phyloP scores from a whole-genome alignment of 2,329 filamentous ascomycete species.

The Sordariomycetes sp. region DNA sequence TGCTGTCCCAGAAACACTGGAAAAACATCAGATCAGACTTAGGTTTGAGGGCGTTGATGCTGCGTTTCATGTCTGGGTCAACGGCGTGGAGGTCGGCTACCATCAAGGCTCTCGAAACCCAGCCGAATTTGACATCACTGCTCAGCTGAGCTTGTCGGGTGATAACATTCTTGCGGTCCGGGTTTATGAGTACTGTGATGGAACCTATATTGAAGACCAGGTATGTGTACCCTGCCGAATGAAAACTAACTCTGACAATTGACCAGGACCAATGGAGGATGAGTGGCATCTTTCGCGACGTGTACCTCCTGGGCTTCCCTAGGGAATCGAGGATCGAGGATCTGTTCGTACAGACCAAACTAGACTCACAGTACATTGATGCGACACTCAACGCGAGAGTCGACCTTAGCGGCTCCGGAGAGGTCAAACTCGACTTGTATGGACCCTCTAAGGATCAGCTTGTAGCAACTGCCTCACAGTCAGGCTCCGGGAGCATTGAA shows the following conservation, averaged over 20 bases:
- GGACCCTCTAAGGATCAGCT: too few species aligned
- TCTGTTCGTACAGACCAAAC: too few species aligned
- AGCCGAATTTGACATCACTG: constrained; percentile 59
- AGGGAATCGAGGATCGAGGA: too few species aligned
- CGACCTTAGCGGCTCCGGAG: too few species aligned
- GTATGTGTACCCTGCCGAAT: too few species aligned
- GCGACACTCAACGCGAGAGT: too few species aligned
- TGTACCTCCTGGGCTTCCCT: constrained; percentile 49
- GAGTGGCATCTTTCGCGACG: constrained; percentile 60
- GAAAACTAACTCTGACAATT: too few species aligned
- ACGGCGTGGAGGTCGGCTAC: constrained; percentile 55
- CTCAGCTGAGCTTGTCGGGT: constrained; percentile 25
- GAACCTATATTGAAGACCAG: constrained; percentile 63
- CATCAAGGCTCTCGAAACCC: constrained; percentile 61
- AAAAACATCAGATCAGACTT: constrained; percentile 36
- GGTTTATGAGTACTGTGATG: constrained; percentile 64
- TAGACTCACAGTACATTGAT: too few species aligned
- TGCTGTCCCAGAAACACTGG: constrained; percentile 37
- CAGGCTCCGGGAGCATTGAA: too few species aligned
- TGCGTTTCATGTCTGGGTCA: constrained; percentile 62
- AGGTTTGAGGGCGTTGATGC: constrained; percentile 66
- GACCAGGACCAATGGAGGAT: constrained; percentile 63
- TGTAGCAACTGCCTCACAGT: too few species aligned
- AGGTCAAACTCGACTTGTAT: too few species aligned
- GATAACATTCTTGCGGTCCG: constrained; percentile 49